Conservation (phyloP, 2,329 filamentous ascomycete genomes). For the Monilinia fructicola region DNA sequence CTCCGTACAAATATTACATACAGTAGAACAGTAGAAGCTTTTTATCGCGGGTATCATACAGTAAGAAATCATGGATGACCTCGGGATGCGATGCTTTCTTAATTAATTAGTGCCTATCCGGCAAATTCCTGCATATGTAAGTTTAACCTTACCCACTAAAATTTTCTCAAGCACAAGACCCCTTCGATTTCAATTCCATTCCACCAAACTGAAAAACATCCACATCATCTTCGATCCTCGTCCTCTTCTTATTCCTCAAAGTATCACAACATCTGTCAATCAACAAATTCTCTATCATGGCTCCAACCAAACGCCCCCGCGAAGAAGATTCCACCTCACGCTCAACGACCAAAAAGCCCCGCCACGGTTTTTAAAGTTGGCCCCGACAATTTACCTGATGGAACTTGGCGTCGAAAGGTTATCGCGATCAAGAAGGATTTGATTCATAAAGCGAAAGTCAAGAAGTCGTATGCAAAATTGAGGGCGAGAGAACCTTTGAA, state of each 20-base stretch:
- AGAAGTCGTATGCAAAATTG: slow-evolving; percentile 88
- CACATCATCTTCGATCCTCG: not conserved
- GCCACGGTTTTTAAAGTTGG: slow-evolving; percentile 84
- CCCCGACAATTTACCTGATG: slow-evolving; percentile 87
- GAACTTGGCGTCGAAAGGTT: slow-evolving; percentile 82
- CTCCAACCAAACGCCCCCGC: slow-evolving; percentile 53
- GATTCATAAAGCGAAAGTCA: slow-evolving; percentile 90
- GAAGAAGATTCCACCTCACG: slow-evolving; percentile 46
- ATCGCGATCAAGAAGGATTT: slow-evolving; percentile 86
- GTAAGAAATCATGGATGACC: no score
- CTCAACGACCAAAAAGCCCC: slow-evolving; percentile 51
- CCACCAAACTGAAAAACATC: not conserved
- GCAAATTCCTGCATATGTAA: slow-evolving; percentile 6
- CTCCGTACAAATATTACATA: no score
- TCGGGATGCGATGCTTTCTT: no score
- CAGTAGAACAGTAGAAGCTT: no score
- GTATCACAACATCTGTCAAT: not conserved
- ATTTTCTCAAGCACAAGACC: slow-evolving; percentile 23
- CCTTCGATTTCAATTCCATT: not conserved
- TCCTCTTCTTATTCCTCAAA: not conserved
- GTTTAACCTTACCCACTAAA: slow-evolving; percentile 21
- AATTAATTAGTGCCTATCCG: not conserved
- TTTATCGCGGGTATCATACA: no score
- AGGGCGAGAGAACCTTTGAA: slow-evolving; percentile 53
- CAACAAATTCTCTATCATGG: slow-evolving; percentile 48